phyloP scores from a whole-genome alignment of 2,329 filamentous ascomycete species.

The Cordyceps pruinosa region DNA sequence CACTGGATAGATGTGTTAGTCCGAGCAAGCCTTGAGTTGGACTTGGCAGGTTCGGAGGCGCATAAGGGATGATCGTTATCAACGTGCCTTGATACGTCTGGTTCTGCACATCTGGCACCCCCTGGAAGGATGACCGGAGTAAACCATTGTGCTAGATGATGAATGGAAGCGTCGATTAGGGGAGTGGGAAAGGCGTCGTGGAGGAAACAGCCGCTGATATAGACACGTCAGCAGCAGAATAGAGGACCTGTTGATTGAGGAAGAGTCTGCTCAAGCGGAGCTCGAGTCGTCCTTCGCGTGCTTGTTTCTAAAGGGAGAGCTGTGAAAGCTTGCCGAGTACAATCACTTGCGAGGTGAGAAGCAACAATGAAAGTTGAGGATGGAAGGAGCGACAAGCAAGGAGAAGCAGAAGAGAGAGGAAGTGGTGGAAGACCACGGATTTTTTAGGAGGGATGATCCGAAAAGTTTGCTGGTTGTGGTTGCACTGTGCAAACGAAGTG shows the following conservation, averaged over 20 bases:
- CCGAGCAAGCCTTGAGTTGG: background rate
- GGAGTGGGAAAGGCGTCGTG: background rate
- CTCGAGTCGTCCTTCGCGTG: background rate
- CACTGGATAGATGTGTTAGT: slow-evolving; percentile 37
- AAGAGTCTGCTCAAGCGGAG: background rate
- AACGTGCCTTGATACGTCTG: slow-evolving; percentile 62
- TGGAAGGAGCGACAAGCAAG: background rate
- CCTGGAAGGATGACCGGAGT: slow-evolving; percentile 58
- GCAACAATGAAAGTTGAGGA: background rate
- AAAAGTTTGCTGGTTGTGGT: slow-evolving; percentile 8
- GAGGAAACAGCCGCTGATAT: background rate
- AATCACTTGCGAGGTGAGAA: background rate
- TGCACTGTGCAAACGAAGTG: slow-evolving; percentile 9
- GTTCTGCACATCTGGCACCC: slow-evolving; percentile 71
- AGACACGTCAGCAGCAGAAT: background rate
- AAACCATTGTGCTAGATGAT: slow-evolving; percentile 45
- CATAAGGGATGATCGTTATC: background rate
- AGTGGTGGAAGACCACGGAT: background rate
- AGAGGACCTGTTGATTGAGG: no score
- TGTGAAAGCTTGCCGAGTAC: background rate
- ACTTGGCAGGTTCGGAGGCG: background rate
- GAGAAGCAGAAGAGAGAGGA: background rate
- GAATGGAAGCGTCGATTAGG: background rate
- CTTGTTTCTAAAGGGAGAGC: background rate
- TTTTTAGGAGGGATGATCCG: background rate